Evolutionary conservation across 768 basidiomycete species (phyloP).

Genomic region (Termitomyces sp.): DNA sequence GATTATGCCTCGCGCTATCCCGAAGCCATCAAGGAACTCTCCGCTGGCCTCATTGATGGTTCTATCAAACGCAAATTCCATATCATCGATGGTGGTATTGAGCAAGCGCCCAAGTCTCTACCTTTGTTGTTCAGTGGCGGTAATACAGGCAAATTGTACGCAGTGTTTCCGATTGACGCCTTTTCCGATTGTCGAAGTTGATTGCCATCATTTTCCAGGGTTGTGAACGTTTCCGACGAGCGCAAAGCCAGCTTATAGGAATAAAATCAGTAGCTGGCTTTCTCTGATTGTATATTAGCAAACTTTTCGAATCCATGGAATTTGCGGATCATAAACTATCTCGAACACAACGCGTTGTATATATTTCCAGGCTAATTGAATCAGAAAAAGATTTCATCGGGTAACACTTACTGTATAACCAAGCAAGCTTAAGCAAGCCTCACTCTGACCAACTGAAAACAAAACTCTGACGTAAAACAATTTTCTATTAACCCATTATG

Average conservation of each 20-base stretch:
- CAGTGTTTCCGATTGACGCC: not conserved
- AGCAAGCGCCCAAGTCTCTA: slow-evolving; percentile 66
- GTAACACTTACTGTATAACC: too few species aligned
- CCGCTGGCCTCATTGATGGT: slow-evolving; percentile 53
- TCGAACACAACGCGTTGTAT: not conserved
- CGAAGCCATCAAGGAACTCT: slow-evolving; percentile 51
- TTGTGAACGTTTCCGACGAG: slow-evolving; percentile 52
- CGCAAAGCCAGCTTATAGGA: slow-evolving; percentile 29
- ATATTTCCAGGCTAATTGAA: too few species aligned
- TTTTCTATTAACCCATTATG: not conserved
- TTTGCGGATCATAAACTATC: not conserved
- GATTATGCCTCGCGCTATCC: slow-evolving; percentile 66
- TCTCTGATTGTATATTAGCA: not conserved
- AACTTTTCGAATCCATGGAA: not conserved
- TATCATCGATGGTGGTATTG: slow-evolving; percentile 63
- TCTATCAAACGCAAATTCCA: slow-evolving; percentile 79
- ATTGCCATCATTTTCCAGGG: slow-evolving; percentile 26
- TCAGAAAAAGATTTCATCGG: too few species aligned
- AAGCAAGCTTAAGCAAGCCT: not conserved
- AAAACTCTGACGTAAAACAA: not conserved
- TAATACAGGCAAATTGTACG: slow-evolving; percentile 74
- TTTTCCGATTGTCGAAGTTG: not conserved
- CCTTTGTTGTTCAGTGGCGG: slow-evolving; percentile 68
- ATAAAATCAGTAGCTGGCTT: not conserved
- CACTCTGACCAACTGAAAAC: not conserved